Evolutionary conservation across 305 asterid species (phyloP).

Genomic region (Ajuga reptans): DNA sequence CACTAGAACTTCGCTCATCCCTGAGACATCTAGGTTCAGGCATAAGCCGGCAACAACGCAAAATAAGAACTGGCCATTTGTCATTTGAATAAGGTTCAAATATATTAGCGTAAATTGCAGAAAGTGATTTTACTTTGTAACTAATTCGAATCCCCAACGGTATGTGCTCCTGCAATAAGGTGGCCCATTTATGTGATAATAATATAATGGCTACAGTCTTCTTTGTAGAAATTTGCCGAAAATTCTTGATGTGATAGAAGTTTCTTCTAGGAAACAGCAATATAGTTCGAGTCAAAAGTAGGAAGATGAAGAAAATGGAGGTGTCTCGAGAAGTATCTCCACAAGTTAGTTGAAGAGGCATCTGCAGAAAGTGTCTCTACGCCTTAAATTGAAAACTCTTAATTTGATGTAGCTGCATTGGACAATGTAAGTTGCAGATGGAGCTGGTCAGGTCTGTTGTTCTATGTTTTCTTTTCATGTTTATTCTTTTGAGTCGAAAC

Average conservation of each 20-base stretch:
- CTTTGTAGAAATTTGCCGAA: slow-evolving; percentile 14
- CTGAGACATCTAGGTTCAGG: slow-evolving; percentile 53
- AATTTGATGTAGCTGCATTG: slow-evolving; percentile 9
- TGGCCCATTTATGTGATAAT: slow-evolving; percentile 13
- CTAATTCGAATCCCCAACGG: slow-evolving; percentile 7
- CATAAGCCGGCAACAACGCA: slow-evolving; percentile 63
- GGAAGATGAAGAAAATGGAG: slow-evolving; percentile 8
- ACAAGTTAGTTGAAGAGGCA: slow-evolving; percentile 7
- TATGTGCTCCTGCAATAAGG: slow-evolving; percentile 5
- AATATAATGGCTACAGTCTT: slow-evolving; percentile 10
- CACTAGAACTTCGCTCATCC: slow-evolving; percentile 34
- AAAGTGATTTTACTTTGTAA: slow-evolving; percentile 13
- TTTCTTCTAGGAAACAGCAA: slow-evolving; percentile 15
- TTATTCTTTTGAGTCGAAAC: background rate
- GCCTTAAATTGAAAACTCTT: slow-evolving; percentile 13
- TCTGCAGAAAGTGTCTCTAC: background rate
- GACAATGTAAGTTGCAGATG: background rate
- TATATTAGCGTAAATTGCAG: slow-evolving; percentile 16
- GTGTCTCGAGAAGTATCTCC: slow-evolving; percentile 11
- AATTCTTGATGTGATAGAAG: slow-evolving; percentile 16
- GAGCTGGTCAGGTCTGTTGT: slow-evolving; percentile 15
- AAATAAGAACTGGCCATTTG: slow-evolving; percentile 62
- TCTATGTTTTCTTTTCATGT: background rate
- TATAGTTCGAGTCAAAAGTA: slow-evolving; percentile 2
- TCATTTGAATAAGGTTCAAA: slow-evolving; percentile 41